These are phyloP conservation scores for Streptanthus diversifolius DNA, from an alignment of 345 rosid species.

Conservation along the genomic window DNA sequence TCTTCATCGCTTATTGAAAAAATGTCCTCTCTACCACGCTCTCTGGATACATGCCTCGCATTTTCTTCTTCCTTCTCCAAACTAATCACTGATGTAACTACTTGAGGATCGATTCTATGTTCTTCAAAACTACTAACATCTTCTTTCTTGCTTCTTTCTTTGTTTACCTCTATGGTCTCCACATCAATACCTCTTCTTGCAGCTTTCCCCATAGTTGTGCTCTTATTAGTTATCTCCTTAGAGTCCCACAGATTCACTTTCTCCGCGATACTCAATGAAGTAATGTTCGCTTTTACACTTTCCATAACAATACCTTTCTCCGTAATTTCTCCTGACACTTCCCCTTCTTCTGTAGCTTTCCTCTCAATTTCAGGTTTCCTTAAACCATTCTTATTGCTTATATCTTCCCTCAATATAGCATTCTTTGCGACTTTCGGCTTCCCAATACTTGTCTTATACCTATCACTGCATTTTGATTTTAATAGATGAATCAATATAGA, in stretches of 20 bases:
- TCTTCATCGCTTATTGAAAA: neutral
- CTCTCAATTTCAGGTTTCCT: neutral
- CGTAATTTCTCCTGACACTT: neutral
- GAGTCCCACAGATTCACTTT: slow-evolving; percentile 3
- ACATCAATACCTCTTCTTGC: neutral
- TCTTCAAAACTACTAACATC: neutral
- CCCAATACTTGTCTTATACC: neutral
- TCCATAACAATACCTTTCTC: neutral
- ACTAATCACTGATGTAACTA: neutral
- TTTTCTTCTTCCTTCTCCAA: slow-evolving; percentile 8
- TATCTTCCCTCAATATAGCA: neutral
- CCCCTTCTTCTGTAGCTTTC: neutral
- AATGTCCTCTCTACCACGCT: neutral
- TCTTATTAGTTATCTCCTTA: neutral
- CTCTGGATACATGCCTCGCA: neutral
- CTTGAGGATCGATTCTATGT: neutral
- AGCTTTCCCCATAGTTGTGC: neutral
- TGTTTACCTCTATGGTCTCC: neutral
- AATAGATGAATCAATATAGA: neutral
- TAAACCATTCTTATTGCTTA: neutral
- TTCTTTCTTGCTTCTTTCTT: neutral
- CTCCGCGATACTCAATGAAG: neutral
- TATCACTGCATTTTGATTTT: neutral
- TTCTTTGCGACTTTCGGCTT: neutral
- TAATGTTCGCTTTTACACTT: neutral